phyloP scores from a whole-genome alignment of 1,284 basidiomycete genomes.

The Amylostereum areolatum region DNA sequence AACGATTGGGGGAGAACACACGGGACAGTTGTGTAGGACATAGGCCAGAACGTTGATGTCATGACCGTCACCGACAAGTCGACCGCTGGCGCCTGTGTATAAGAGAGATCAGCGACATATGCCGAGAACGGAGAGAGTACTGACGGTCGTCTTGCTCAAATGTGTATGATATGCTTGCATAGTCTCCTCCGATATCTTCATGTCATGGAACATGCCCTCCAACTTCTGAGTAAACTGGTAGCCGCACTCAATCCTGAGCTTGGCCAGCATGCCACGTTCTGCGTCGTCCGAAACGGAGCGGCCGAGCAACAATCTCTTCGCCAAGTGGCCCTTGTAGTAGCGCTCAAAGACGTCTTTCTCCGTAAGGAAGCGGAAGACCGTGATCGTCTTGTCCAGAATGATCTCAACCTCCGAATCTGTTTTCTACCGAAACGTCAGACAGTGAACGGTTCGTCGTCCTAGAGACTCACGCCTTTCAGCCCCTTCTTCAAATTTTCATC shows the following conservation, averaged over 20 bases:
- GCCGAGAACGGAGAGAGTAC: constrained; percentile 14
- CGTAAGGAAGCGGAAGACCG: constrained; percentile 88
- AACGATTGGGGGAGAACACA: constrained; percentile 70
- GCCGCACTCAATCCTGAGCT: constrained; percentile 96
- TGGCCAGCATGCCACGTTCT: constrained; percentile 95
- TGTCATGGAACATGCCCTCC: constrained; percentile 99
- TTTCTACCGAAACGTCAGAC: constrained; percentile 55
- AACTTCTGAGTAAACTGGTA: constrained; percentile 97
- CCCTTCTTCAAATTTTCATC: constrained; percentile 97
- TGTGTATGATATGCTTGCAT: constrained; percentile 71
- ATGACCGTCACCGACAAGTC: constrained; percentile 86
- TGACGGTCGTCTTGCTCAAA: constrained; percentile 49
- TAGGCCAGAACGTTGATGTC: constrained; percentile 93
- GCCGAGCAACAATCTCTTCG: constrained; percentile 82
- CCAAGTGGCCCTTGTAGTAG: constrained; percentile 96
- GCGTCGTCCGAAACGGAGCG: constrained; percentile 96
- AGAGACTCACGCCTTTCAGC: constrained; percentile 76
- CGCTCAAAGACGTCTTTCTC: constrained; percentile 98
- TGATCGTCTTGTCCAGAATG: constrained; percentile 92
- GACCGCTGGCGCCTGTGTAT: constrained; percentile 55
- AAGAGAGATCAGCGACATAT: constrained; percentile 6
- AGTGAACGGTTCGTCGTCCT: background rate
- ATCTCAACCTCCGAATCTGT: constrained; percentile 87
- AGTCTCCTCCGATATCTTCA: constrained; percentile 85
- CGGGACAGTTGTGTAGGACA: constrained; percentile 52